These are phyloP conservation scores for Suillus occidentalis DNA, from an alignment of 768 basidiomycete species.

Conservation along the genomic window DNA sequence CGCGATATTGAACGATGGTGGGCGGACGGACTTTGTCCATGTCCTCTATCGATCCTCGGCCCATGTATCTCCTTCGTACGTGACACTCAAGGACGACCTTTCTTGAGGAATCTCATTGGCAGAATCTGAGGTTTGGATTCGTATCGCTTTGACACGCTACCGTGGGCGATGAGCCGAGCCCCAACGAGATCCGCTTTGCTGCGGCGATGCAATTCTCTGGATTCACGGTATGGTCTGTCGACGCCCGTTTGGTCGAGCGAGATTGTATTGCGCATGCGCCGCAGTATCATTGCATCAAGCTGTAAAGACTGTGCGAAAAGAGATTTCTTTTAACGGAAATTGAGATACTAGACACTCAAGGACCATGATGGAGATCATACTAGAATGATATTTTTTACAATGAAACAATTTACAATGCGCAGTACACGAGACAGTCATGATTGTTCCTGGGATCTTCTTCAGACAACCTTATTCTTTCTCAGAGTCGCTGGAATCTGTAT, in stretches of 20 bases:
- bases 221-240: slow-evolving; percentile 34
- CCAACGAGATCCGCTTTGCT: slow-evolving; percentile 33
- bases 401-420: neutral
- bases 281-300: slow-evolving; percentile 14
- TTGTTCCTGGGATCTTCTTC: neutral
- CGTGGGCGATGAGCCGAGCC: slow-evolving; percentile 16
- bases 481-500: neutral
- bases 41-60: no score
- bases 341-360: neutral
- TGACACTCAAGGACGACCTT: neutral
- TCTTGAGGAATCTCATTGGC: slow-evolving; percentile 12
- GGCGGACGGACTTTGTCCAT: no score
- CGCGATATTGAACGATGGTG: no score
- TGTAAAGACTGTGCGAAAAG: slow-evolving; percentile 15
- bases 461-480: neutral
- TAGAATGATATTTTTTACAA: neutral
- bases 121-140: slow-evolving; percentile 27
- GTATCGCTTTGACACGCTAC: slow-evolving; percentile 36
- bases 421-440: neutral
- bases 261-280: neutral
- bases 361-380: neutral
- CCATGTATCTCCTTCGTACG: slow-evolving; percentile 11
- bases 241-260: slow-evolving; percentile 14
- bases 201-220: slow-evolving; percentile 35
- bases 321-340: slow-evolving; percentile 7